Conservation (phyloP, 192 early-diverging fungal species). For the Coemansia sp. region DNA sequence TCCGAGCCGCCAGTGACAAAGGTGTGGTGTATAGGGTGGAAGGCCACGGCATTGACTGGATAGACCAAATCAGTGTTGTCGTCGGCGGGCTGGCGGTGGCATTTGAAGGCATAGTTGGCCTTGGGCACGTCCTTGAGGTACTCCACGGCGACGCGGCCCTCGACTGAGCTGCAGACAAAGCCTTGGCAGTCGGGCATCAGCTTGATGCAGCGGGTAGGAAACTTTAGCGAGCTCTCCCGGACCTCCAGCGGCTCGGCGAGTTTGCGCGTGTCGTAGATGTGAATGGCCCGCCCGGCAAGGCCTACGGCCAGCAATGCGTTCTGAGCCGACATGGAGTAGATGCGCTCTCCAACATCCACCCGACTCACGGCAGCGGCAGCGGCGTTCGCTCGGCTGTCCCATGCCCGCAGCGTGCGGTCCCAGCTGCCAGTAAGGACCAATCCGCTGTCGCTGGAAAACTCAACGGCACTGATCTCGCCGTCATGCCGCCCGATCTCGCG, state of each 20-base stretch:
- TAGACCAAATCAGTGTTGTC: slow-evolving; percentile 81
- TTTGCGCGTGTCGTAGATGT: slow-evolving; percentile 82
- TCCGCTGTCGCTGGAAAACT: slow-evolving; percentile 51
- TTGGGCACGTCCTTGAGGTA: slow-evolving; percentile 74
- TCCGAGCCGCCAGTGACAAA: slow-evolving; percentile 97
- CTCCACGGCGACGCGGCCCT: slow-evolving; percentile 92
- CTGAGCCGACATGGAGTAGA: slow-evolving; percentile 76
- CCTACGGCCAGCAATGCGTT: slow-evolving; percentile 75
- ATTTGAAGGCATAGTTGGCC: slow-evolving; percentile 93
- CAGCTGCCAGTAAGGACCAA: slow-evolving; percentile 82
- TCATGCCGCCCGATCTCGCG: slow-evolving; percentile 72
- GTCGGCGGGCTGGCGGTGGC: slow-evolving; percentile 69
- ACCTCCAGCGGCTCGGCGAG: slow-evolving; percentile 65
- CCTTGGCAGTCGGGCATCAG: slow-evolving; percentile 88
- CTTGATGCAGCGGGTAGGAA: slow-evolving; percentile 76
- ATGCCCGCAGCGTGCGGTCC: slow-evolving; percentile 76
- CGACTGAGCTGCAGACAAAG: slow-evolving; percentile 86
- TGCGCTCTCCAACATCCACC: slow-evolving; percentile 54
- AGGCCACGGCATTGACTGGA: slow-evolving; percentile 89
- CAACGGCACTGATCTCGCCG: slow-evolving; percentile 65
- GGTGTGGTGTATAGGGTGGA: slow-evolving; percentile 86
- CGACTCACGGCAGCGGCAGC: slow-evolving; percentile 8
- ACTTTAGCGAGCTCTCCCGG: slow-evolving; percentile 78
- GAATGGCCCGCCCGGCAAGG: slow-evolving; percentile 68
- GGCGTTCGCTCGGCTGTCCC: slow-evolving; percentile 46